Percentiles rank a stretch among this genome's conserved stretches.
phyloP scores from a whole-genome alignment of 2,329 filamentous ascomycete genomes.

The Stemphylium beticola region DNA sequence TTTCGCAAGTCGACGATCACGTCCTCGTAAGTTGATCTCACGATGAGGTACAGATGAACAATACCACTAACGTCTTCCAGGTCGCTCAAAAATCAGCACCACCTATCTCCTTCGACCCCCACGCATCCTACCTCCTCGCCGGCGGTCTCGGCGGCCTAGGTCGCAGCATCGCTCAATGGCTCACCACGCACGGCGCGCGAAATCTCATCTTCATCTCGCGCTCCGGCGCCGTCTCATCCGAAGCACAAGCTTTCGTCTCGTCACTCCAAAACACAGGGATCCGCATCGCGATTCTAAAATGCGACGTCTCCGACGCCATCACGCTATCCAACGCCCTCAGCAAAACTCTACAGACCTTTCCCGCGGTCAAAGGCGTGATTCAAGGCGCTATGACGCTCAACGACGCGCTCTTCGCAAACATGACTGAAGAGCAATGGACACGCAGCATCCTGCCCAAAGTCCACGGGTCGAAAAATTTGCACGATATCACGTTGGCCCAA shows the following conservation, averaged over 20 bases:
- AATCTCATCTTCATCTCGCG: conserved; percentile 26
- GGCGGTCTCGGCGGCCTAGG: conserved; percentile 30
- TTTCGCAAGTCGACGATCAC: background rate
- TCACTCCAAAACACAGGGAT: conserved; percentile 3
- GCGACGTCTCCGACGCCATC: conserved; percentile 14
- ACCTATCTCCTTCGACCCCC: background rate
- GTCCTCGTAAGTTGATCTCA: conserved; percentile 7
- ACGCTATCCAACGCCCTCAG: background rate
- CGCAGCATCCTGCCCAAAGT: conserved; percentile 36
- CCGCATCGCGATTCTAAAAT: conserved; percentile 7
- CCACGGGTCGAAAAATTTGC: conserved; percentile 40
- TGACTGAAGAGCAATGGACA: conserved; percentile 20
- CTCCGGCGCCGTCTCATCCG: conserved; percentile 5
- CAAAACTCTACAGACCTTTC: background rate
- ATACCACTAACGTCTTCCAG: background rate
- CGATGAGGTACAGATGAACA: background rate
- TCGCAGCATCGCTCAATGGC: conserved; percentile 22
- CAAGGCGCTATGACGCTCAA: conserved; percentile 26
- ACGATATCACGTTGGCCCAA: conserved; percentile 9
- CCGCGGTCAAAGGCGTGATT: conserved; percentile 21
- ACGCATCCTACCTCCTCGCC: conserved; percentile 22
- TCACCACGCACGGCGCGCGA: conserved; percentile 16
- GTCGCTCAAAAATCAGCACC: conserved; percentile 4
- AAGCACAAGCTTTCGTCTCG: conserved; percentile 5
- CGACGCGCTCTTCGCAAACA: conserved; percentile 20